These are phyloP conservation scores for Rhynchosporium secalis DNA, from an alignment of 2,329 filamentous ascomycete genomes.

Conservation along the genomic window DNA sequence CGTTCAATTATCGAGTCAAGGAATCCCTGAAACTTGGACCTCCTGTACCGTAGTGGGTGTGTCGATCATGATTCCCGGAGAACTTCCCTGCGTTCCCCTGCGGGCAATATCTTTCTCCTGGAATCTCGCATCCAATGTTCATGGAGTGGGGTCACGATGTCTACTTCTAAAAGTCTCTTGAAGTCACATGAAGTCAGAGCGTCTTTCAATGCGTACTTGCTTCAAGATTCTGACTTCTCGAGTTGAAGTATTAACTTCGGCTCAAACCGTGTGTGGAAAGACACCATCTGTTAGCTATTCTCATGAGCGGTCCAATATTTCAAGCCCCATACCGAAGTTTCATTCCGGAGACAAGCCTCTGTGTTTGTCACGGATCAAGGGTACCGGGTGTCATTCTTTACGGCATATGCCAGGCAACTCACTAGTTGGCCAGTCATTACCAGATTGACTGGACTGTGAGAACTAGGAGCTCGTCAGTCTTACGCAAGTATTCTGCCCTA, in stretches of 20 bases:
- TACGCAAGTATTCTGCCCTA: neutral
- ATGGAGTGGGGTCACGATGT: conserved; percentile 7
- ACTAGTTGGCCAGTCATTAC: no score
- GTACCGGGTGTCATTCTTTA: neutral
- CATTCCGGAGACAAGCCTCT: neutral
- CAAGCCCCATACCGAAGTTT: conserved; percentile 7
- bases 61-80: conserved; percentile 28
- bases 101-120: conserved; percentile 5
- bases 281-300: neutral
- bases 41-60: conserved; percentile 13
- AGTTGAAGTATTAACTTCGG: no score
- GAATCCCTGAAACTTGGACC: conserved; percentile 22
- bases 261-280: neutral
- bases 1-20: conserved; percentile 18
- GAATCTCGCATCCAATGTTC: conserved; percentile 14
- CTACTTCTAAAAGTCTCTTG: conserved; percentile 14
- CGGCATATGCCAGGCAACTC: neutral
- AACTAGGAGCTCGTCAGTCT: neutral
- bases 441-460: neutral
- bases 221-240: conserved; percentile 2
- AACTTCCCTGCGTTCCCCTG: conserved; percentile 19
- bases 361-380: conserved; percentile 2
- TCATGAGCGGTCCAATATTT: conserved; percentile 1
- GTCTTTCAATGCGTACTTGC: conserved; percentile 18
- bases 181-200: neutral